These are phyloP conservation scores for Gaeumannomyces tritici DNA, from an alignment of 2,329 filamentous ascomycete species.

Conservation along the genomic window DNA sequence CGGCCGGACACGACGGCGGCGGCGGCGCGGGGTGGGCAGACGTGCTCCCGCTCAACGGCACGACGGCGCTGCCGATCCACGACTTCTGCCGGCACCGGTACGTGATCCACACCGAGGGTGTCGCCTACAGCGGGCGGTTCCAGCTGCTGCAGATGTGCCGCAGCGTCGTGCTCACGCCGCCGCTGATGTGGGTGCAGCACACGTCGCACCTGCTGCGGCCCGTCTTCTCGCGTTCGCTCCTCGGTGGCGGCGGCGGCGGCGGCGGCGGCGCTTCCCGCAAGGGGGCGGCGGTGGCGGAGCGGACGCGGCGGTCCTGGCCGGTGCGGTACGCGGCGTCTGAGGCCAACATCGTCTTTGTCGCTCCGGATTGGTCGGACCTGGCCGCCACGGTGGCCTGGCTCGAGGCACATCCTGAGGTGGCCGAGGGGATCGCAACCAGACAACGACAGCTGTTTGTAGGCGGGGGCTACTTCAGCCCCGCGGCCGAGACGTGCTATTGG, in stretches of 20 bases:
- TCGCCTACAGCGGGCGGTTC: slow-evolving; percentile 43
- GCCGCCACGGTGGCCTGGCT: slow-evolving; percentile 35
- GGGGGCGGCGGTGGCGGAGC: not conserved
- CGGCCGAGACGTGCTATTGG: slow-evolving; percentile 46
- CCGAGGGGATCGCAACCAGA: slow-evolving; percentile 34
- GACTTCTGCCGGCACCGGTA: slow-evolving; percentile 43
- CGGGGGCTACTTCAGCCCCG: slow-evolving; percentile 35
- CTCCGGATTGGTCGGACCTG: slow-evolving; percentile 40
- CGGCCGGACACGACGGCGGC: not conserved
- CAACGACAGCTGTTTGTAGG: slow-evolving; percentile 33
- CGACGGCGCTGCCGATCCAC: slow-evolving; percentile 36
- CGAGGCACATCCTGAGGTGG: slow-evolving; percentile 29
- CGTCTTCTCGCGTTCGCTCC: slow-evolving; percentile 26
- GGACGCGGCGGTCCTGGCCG: slow-evolving; percentile 27
- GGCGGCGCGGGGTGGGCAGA: slow-evolving; percentile 31
- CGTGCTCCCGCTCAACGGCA: slow-evolving; percentile 29
- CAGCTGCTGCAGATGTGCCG: slow-evolving; percentile 40
- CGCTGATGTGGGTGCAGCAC: slow-evolving; percentile 39
- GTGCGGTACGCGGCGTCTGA: slow-evolving; percentile 19
- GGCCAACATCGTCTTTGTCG: slow-evolving; percentile 40
- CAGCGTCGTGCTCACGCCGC: slow-evolving; percentile 36
- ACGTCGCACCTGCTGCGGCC: slow-evolving; percentile 36
- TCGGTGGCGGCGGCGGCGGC: slow-evolving; percentile 6
- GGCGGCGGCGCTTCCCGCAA: not conserved
- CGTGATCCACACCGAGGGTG: slow-evolving; percentile 41